Evolutionary conservation across 306 rosid species (phyloP).

Genomic region (Quercus variabilis): DNA sequence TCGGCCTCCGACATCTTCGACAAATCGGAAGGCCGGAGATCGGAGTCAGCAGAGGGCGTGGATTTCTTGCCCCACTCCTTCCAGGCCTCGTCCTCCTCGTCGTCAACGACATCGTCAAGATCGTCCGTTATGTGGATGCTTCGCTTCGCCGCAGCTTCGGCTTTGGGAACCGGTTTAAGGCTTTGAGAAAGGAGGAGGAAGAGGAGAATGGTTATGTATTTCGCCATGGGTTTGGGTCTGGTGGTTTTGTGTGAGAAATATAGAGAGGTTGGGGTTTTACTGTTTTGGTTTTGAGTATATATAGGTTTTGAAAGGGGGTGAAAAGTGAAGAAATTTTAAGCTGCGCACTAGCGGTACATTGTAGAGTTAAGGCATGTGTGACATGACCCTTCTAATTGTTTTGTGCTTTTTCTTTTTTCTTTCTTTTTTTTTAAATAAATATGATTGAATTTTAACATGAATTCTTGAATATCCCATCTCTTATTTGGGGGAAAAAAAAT

Average conservation of each 20-base stretch:
- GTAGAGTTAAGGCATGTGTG: not conserved
- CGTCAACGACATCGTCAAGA: constrained; percentile 77
- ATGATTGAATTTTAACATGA: too few species aligned
- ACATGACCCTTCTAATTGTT: not conserved
- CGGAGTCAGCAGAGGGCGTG: constrained; percentile 23
- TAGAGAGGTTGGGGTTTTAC: too few species aligned
- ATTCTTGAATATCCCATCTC: too few species aligned
- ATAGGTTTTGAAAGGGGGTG: constrained; percentile 1
- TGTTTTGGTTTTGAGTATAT: not conserved
- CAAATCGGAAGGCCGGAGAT: constrained; percentile 49
- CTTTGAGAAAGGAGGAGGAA: constrained; percentile 15
- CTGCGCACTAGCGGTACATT: not conserved
- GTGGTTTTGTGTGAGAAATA: not conserved
- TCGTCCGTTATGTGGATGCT: constrained; percentile 75
- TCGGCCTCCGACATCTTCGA: constrained; percentile 56
- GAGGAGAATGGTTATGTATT: constrained; percentile 12
- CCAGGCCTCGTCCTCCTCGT: constrained; percentile 92
- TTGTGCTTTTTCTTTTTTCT: too few species aligned
- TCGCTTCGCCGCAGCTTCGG: constrained; percentile 53
- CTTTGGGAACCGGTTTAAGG: constrained; percentile 29
- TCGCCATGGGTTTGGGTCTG: constrained; percentile 12
- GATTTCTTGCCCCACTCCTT: constrained; percentile 81
- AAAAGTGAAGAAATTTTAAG: not conserved
- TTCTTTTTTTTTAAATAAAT: not conserved
- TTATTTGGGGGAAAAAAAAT: too few species aligned